Evolutionary conservation across 1,284 basidiomycete genomes (phyloP), one percentile per base, ranked within the genome.

Genomic region (Cryptococcus sp.): DNA sequence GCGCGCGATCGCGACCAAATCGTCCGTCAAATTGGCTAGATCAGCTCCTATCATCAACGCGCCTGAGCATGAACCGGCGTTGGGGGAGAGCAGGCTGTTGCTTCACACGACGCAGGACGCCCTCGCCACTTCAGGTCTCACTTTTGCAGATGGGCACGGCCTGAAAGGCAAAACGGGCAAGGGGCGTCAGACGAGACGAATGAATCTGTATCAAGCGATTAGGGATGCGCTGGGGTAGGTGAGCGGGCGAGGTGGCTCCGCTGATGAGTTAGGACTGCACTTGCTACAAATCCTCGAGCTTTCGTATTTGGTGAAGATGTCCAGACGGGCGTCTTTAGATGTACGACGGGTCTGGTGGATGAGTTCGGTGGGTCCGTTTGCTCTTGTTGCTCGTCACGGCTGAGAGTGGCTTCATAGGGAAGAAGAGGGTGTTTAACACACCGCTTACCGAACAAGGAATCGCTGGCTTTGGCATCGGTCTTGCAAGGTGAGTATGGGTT

Each of bases 241-340:
- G 31, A 15, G 19, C 20, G 15, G 5, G 23, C 19, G 15, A 20
- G 16, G 38, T 20, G 27, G 19, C 47, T 19, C 20, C 41, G 20
- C 52, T 62, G 42, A 60, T 40, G 7, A 52, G 0, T 16, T 64
- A 91, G 91, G 54, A 90, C 88, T 57, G 89, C 88, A 3, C 77
- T 95, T n/a, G 80, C 83, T 45, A 91, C 89, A 67, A 92, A 97
- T 71, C 88, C 93, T 46, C 89, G 82, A 48, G 86, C 93, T 0
- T 87, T 93, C 11, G 87, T 96, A 0, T 96, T 97, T 70, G 93
- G 94, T n/a, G 92, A 86, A 74, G 92, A 95, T 66, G 91, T 95
- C 48, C 88, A 89, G 1, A 95, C 95, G 65, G 93, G 93, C 6
- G 93, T 96, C 3, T 96, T 97, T 74, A 84, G 93, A 58, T 77